These are phyloP conservation scores for Leccinum uliginosum DNA, from an alignment of 768 basidiomycete species.

Conservation along the genomic window DNA sequence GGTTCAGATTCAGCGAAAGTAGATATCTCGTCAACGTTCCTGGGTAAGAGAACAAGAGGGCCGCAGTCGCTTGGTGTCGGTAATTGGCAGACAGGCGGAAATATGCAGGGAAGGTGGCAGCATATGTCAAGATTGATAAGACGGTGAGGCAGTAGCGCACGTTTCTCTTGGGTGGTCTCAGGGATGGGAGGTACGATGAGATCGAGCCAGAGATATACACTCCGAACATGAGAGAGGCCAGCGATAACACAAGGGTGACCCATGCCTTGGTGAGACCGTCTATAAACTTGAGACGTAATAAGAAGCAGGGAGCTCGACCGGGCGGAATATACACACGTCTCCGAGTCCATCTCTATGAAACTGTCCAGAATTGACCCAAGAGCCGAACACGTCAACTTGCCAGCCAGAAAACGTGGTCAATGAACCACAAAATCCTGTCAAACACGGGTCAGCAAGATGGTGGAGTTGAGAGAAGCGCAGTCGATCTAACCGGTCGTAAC, in stretches of 20 bases:
- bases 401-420: constrained; percentile 96
- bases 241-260: constrained; percentile 71
- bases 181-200: constrained; percentile 37
- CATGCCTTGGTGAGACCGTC: constrained; percentile 80
- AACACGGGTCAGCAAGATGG: neutral
- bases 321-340: constrained; percentile 48
- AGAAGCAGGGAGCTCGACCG: neutral
- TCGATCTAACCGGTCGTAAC: constrained; percentile 68
- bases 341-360: constrained; percentile 60
- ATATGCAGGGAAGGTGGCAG: constrained; percentile 73
- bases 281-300: constrained; percentile 54
- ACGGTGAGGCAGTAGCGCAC: constrained; percentile 49
- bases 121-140: constrained; percentile 64
- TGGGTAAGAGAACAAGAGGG: constrained; percentile 85
- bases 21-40: constrained; percentile 83
- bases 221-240: constrained; percentile 79
- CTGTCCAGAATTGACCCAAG: constrained; percentile 69
- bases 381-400: constrained; percentile 84
- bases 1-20: constrained; percentile 71
- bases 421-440: constrained; percentile 86
- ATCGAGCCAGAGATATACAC: constrained; percentile 49
- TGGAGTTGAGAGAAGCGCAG: neutral
- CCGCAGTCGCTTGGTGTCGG: constrained; percentile 79
- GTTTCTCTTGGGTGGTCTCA: constrained; percentile 38
- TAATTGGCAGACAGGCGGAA: constrained; percentile 63